phyloP scores from a whole-genome alignment of 225 moss, liverwort and hornwort species.

The Pseudoscleropodium purum region DNA sequence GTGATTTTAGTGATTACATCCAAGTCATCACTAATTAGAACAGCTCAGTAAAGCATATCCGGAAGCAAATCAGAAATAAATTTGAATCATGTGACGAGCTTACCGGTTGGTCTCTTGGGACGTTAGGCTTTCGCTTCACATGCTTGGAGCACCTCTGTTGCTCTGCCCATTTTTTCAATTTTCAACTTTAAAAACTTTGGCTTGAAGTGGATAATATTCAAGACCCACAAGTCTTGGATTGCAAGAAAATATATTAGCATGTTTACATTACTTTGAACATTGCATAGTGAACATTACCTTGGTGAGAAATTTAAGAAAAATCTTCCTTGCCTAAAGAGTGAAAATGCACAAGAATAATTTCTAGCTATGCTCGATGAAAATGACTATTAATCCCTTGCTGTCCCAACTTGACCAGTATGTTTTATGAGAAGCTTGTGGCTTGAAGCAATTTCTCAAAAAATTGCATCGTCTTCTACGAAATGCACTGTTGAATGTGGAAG shows the following conservation, averaged over 20 bases:
- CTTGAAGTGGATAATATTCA: background rate
- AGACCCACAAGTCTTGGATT: background rate
- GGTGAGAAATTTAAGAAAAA: no score
- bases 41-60: background rate
- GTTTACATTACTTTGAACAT: background rate
- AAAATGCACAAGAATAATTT: background rate
- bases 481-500: no score
- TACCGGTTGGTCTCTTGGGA: slow-evolving; percentile 15
- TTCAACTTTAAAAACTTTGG: background rate
- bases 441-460: no score
- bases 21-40: background rate
- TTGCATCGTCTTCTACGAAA: no score
- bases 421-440: no score
- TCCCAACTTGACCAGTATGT: no score
- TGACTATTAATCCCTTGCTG: no score
- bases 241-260: slow-evolving; percentile 5
- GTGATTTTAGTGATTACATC: background rate
- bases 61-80: background rate
- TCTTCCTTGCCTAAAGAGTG: background rate
- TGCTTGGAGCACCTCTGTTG: slow-evolving; percentile 53
- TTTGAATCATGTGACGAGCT: background rate
- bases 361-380: background rate
- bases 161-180: background rate
- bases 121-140: slow-evolving; percentile 28
- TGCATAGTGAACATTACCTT: background rate